phyloP scores from a whole-genome alignment of 352 stramenopile species.

The Pythium myriotylum region DNA sequence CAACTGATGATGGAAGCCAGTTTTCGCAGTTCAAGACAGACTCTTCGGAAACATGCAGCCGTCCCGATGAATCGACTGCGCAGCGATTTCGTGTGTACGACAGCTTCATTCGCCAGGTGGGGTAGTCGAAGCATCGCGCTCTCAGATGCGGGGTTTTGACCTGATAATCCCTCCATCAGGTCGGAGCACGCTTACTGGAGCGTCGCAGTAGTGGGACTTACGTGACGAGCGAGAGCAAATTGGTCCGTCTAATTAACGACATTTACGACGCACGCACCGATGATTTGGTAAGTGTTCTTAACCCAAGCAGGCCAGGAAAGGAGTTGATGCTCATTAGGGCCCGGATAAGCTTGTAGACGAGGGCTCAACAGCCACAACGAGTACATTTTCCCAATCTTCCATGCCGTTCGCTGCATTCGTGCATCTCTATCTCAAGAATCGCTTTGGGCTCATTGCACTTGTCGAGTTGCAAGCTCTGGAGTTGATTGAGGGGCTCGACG shows the following conservation, averaged over 20 bases:
- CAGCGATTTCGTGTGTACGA: neutral
- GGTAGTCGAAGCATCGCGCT: neutral
- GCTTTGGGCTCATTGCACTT: conserved; percentile 60
- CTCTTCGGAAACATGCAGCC: neutral
- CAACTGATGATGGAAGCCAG: neutral
- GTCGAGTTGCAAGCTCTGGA: conserved; percentile 67
- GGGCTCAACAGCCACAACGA: neutral
- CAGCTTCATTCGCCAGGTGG: conserved; percentile 1
- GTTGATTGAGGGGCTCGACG: conserved; percentile 48
- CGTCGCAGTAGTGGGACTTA: conserved; percentile 12
- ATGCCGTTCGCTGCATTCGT: conserved; percentile 33
- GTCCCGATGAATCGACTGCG: neutral
- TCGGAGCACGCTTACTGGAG: neutral
- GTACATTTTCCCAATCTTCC: neutral
- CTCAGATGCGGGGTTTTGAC: too few relatives aligned
- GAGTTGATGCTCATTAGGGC: too few relatives aligned
- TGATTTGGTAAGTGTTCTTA: conserved; percentile 20
- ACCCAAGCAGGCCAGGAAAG: neutral
- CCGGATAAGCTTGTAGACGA: neutral
- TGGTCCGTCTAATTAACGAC: conserved; percentile 62
- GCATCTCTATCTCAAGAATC: conserved; percentile 61
- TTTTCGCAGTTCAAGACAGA: neutral
- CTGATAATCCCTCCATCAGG: neutral
- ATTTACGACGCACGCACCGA: conserved; percentile 64
- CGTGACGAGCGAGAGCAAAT: conserved; percentile 34